phyloP scores from a whole-genome alignment of 2,329 filamentous ascomycete genomes.

The Alternaria gansuensis region DNA sequence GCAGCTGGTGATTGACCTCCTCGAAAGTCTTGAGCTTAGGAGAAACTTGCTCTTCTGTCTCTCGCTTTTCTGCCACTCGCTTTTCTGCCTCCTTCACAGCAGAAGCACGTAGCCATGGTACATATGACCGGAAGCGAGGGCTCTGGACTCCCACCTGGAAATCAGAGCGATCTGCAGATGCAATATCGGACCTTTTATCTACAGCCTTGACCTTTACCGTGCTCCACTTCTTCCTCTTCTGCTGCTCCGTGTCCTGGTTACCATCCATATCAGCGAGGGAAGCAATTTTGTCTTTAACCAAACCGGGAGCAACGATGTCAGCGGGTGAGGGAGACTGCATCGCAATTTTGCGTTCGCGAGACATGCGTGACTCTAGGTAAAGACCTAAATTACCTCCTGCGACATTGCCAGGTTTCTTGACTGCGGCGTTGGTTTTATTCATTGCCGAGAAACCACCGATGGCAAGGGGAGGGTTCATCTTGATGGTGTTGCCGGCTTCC shows the following conservation, averaged over 20 bases:
- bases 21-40: conserved; percentile 12
- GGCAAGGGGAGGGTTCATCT: neutral
- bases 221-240: conserved; percentile 5
- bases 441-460: neutral
- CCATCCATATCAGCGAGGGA: neutral
- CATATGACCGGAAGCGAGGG: neutral
- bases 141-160: too few relatives aligned
- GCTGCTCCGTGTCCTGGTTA: neutral
- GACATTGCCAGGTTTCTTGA: neutral
- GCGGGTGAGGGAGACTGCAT: neutral
- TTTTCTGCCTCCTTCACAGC: neutral
- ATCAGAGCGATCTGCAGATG: neutral
- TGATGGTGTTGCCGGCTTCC: neutral
- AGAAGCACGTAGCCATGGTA: neutral
- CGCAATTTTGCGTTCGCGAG: neutral
- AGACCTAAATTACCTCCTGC: neutral
- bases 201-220: neutral
- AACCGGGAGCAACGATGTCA: neutral
- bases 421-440: neutral
- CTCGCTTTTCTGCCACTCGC: neutral
- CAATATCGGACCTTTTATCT: neutral
- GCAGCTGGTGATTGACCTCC: neutral
- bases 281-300: neutral
- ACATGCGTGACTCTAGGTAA: neutral
- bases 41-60: neutral